Conservation (phyloP, 352 stramenopile genomes). For the Thalassiosira delicatula region DNA sequence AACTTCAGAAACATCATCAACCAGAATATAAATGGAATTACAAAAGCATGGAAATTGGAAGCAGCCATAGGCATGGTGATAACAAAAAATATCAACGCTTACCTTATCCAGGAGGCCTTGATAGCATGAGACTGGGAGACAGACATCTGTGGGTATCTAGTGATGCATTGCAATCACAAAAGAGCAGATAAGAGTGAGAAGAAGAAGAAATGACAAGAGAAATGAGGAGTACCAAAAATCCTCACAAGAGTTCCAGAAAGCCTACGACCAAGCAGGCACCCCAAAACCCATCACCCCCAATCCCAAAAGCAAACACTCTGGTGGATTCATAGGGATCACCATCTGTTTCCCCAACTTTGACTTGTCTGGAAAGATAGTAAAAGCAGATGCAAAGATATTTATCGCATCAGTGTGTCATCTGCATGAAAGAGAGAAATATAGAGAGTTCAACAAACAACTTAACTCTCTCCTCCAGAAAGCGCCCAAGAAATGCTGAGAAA, state of each 20-base stretch:
- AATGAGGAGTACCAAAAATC: slow-evolving; percentile 26
- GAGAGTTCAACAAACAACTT: not conserved
- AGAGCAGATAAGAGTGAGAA: not conserved
- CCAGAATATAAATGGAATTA: not conserved
- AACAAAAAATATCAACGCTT: not conserved
- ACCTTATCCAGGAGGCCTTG: slow-evolving; percentile 24
- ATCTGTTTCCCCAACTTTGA: not conserved
- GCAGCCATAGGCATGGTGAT: slow-evolving; percentile 1
- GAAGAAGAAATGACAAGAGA: not conserved
- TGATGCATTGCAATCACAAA: slow-evolving; percentile 22
- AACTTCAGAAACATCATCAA: not conserved
- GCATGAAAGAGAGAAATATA: not conserved
- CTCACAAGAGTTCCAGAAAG: slow-evolving; percentile 3
- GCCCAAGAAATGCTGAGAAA: not conserved
- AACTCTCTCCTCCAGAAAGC: not conserved
- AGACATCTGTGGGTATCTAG: slow-evolving; percentile 15
- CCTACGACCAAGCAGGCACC: slow-evolving; percentile 1
- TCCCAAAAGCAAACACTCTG: too few relatives aligned
- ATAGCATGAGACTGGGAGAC: slow-evolving; percentile 7
- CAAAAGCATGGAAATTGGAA: not conserved
- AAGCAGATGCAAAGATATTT: slow-evolving; percentile 7
- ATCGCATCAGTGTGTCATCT: slow-evolving; percentile 16
- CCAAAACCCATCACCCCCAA: not conserved
- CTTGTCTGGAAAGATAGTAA: too few relatives aligned
- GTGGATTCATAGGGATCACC: not conserved